These are phyloP conservation scores for Penicillium sp. DNA, from an alignment of 2,329 filamentous ascomycete species.

Conservation along the genomic window DNA sequence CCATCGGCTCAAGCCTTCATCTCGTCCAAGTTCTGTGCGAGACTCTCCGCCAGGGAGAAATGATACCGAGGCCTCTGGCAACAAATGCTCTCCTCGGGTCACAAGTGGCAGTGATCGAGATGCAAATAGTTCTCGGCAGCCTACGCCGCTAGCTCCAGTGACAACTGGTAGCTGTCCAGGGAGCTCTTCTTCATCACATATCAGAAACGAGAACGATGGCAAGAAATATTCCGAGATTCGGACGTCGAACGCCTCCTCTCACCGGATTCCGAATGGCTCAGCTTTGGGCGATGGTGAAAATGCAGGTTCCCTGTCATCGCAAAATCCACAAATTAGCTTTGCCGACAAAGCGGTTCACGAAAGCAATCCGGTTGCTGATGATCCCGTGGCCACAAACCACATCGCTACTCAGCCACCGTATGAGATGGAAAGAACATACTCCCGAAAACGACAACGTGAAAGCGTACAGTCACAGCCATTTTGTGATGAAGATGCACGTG, in stretches of 20 bases:
- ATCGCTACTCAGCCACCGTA: not conserved
- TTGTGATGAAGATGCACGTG: not conserved
- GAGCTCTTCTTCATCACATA: not conserved
- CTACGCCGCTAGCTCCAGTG: not conserved
- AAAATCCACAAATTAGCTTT: not conserved
- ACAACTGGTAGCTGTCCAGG: not conserved
- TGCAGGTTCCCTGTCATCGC: not conserved
- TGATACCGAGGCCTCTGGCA: not conserved
- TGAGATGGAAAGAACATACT: not conserved
- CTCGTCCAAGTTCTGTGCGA: not conserved
- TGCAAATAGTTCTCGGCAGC: not conserved
- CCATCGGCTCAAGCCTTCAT: conserved; percentile 1
- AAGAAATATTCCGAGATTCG: not conserved
- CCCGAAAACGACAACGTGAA: conserved; percentile 13
- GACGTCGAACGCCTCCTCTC: not conserved
- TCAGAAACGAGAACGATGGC: not conserved
- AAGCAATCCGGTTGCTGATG: not conserved
- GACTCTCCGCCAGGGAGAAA: not conserved
- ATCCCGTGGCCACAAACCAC: not conserved
- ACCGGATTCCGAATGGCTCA: not conserved
- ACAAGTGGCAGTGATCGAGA: not conserved
- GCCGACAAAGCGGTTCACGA: not conserved
- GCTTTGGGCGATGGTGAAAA: not conserved
- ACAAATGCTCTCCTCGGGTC: not conserved
- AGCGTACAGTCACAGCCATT: not conserved